These are phyloP conservation scores for Vaccinium macrocarpon DNA, from an alignment of 148 eudicot species.

Conservation along the genomic window DNA sequence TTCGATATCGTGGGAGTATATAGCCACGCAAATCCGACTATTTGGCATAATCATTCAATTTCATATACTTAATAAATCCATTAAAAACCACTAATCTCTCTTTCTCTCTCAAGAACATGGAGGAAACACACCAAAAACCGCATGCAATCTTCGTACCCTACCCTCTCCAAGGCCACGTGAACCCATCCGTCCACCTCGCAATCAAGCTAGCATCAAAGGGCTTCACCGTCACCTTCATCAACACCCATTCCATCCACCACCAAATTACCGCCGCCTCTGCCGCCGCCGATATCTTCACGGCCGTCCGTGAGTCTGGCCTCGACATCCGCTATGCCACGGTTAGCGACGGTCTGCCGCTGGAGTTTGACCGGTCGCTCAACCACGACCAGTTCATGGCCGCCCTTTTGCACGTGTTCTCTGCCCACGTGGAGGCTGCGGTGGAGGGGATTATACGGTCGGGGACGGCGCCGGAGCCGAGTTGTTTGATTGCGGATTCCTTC, in stretches of 20 bases:
- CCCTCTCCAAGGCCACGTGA: constrained; percentile 68
- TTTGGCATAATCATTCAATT: background rate
- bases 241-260: constrained; percentile 57
- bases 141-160: constrained; percentile 50
- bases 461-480: constrained; percentile 23
- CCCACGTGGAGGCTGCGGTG: constrained; percentile 42
- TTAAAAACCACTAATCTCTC: constrained; percentile 8
- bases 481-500: constrained; percentile 64
- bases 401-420: constrained; percentile 44
- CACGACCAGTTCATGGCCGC: constrained; percentile 49
- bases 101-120: constrained; percentile 9
- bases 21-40: background rate
- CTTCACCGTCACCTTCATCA: constrained; percentile 69
- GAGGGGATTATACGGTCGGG: constrained; percentile 18
- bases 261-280: constrained; percentile 16
- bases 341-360: constrained; percentile 47
- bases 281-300: constrained; percentile 37
- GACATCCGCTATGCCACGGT: constrained; percentile 52
- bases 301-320: constrained; percentile 36
- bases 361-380: constrained; percentile 33
- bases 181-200: constrained; percentile 49
- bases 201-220: constrained; percentile 60
- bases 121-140: constrained; percentile 24
- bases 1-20: background rate
- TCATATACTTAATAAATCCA: background rate